A percentile compares a stretch with the other conserved stretches of the same genome.
Conservation (phyloP, 2,329 filamentous ascomycete species). For the Myriosclerotinia duriaeana region DNA sequence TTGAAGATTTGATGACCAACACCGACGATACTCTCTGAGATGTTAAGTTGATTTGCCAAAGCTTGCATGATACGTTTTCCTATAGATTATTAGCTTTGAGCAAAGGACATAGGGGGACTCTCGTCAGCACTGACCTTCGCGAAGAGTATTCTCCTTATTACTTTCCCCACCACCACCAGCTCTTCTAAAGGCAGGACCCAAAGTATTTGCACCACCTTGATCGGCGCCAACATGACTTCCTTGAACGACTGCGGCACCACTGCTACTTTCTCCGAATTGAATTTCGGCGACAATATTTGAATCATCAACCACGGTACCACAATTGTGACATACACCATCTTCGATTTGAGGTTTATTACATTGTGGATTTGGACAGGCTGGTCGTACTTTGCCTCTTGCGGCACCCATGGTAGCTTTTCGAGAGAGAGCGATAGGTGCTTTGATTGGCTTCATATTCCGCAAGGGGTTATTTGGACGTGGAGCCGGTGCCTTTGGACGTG, state of each 20-base stretch:
- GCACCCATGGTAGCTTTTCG: slow-evolving; percentile 29
- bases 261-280: slow-evolving; percentile 82
- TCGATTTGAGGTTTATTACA: slow-evolving; percentile 62
- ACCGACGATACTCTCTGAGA: slow-evolving; percentile 63
- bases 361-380: slow-evolving; percentile 56
- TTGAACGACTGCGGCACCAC: slow-evolving; percentile 85
- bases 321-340: slow-evolving; percentile 74
- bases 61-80: slow-evolving; percentile 57
- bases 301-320: slow-evolving; percentile 80
- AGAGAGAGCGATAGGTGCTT: slow-evolving; percentile 30
- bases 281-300: slow-evolving; percentile 90
- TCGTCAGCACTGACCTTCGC: slow-evolving; percentile 44
- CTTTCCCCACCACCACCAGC: slow-evolving; percentile 59
- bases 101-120: background rate
- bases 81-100: slow-evolving; percentile 21
- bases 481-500: slow-evolving; percentile 14
- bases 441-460: slow-evolving; percentile 30
- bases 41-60: slow-evolving; percentile 58
- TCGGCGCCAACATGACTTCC: slow-evolving; percentile 85
- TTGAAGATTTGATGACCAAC: slow-evolving; percentile 73
- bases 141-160: slow-evolving; percentile 59
- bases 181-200: slow-evolving; percentile 61
- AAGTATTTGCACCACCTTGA: slow-evolving; percentile 59
- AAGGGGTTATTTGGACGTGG: slow-evolving; percentile 25
- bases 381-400: slow-evolving; percentile 25